phyloP scores from a whole-genome alignment of 306 rosid species.

The Fragaria nilgerrensis region DNA sequence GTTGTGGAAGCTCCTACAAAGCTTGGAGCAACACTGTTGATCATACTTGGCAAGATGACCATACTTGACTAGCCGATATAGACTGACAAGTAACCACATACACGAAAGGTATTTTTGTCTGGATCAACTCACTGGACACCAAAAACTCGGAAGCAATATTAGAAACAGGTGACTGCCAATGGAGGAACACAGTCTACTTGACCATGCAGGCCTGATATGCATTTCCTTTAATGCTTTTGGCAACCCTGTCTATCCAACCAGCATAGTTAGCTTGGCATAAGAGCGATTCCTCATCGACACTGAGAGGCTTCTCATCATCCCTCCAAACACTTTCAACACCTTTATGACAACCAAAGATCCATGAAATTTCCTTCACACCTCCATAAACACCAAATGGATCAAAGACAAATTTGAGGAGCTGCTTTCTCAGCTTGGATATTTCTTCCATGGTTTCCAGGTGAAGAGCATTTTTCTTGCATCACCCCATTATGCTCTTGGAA shows the following conservation, averaged over 20 bases:
- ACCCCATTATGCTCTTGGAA: conserved; percentile 41
- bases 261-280: conserved; percentile 81
- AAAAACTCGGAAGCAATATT: conserved; percentile 29
- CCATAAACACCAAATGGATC: conserved; percentile 40
- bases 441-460: conserved; percentile 89
- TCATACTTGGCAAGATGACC: conserved; percentile 51
- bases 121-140: conserved; percentile 73
- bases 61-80: conserved; percentile 74
- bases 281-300: conserved; percentile 56
- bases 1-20: conserved; percentile 74
- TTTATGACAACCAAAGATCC: conserved; percentile 61
- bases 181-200: conserved; percentile 55
- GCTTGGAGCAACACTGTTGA: conserved; percentile 55
- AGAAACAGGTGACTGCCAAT: conserved; percentile 58
- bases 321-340: conserved; percentile 58
- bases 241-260: conserved; percentile 94
- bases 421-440: conserved; percentile 82
- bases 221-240: conserved; percentile 31
- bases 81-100: conserved; percentile 69
- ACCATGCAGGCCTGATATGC: conserved; percentile 55
- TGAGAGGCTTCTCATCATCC: conserved; percentile 50
- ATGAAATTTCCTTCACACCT: conserved; percentile 51
- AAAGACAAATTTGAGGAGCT: conserved; percentile 68
- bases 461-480: conserved; percentile 62
- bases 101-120: conserved; percentile 70